Evolutionary conservation across 2,329 filamentous ascomycete species (phyloP), one percentile per base, ranked within the genome.

Genomic region (Hypoxylon sp.): DNA sequence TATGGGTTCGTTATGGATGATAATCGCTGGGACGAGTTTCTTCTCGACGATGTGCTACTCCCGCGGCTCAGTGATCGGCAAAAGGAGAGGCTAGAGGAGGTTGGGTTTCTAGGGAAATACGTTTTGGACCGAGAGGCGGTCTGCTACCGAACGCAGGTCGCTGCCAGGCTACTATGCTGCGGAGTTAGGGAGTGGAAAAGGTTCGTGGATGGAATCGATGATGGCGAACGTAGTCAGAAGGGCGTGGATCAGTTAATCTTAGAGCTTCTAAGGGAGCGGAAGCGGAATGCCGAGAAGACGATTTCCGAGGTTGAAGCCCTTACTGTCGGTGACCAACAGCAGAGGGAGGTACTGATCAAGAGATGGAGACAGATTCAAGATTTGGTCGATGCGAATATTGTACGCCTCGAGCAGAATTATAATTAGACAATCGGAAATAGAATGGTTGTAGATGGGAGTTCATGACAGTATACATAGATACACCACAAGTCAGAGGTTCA

Each of bases 91-190:
- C 78, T 89, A 14, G 79, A 85, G 46, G 82, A 82, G 1, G 75
- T 67, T 0, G 82, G 83, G 1, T 89, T 87, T 72, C 77, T 85
- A 67, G 85, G 82, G 0, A 80, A 80, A 3, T 89, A 87, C 70
- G 79, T 84, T 59, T 76, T 89, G 5, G 87, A 89, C 70, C 71
- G 76, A 2, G 77, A 83, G 9, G 82, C 77, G 5, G 82, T 84
- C 11, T 89, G 87, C 73, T 84, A 88, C 73, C 79, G 86, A 14
- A 87, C 87, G 1, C 83, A 88, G 73, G 84, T 87, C 10, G 87
- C 85, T 4, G 70, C 88, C 50, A 75, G 86, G 50, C 60, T 82
- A 45, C 36, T 84, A 28, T 81, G 71, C 74, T 80, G 67, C 56
- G 82, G 62, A 63, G 55, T 76, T 1, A 71, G 76, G 7, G 77